A percentile compares a stretch with the other conserved stretches of the same genome.
Conservation (phyloP, 371 early-diverging fungal species). For the Chytridium lagenaria region DNA sequence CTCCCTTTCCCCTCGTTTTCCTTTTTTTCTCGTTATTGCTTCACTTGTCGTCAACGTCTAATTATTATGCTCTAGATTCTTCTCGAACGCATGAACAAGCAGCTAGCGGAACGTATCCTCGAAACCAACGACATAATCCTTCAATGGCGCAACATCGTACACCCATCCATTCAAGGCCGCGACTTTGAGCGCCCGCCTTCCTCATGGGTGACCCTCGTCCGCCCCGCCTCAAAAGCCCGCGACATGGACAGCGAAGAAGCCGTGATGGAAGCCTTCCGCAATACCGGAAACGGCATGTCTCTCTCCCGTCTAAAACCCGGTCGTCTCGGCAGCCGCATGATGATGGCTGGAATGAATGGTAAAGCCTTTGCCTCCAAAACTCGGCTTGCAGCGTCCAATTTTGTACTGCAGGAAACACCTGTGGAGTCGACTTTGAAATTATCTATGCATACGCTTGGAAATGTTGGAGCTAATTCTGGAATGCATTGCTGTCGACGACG, state of each 20-base stretch:
- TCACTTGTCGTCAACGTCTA: not conserved
- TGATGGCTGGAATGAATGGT: not conserved
- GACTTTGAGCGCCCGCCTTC: conserved; percentile 16
- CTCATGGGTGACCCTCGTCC: conserved; percentile 26
- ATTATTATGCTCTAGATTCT: conserved; percentile 4
- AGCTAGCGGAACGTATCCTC: not conserved
- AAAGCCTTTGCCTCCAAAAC: not conserved
- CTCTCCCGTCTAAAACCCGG: not conserved
- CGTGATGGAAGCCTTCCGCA: conserved; percentile 5
- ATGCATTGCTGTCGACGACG: not conserved
- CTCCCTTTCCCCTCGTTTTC: too few relatives aligned
- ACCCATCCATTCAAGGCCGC: not conserved
- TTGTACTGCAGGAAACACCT: not conserved
- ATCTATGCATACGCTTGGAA: not conserved
- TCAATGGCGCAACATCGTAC: conserved; percentile 21
- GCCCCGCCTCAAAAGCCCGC: not conserved
- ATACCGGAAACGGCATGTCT: not conserved
- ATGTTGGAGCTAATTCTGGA: not conserved
- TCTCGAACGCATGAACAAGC: conserved; percentile 10
- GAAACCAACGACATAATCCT: not conserved
- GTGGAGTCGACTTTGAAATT: not conserved
- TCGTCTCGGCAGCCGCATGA: not conserved
- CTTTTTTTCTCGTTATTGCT: too few relatives aligned
- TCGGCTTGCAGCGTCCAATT: not conserved
- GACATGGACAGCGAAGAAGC: conserved; percentile 4